Evolutionary conservation across 1,284 basidiomycete genomes (phyloP).

Genomic region (Ustilago shanxiensis): DNA sequence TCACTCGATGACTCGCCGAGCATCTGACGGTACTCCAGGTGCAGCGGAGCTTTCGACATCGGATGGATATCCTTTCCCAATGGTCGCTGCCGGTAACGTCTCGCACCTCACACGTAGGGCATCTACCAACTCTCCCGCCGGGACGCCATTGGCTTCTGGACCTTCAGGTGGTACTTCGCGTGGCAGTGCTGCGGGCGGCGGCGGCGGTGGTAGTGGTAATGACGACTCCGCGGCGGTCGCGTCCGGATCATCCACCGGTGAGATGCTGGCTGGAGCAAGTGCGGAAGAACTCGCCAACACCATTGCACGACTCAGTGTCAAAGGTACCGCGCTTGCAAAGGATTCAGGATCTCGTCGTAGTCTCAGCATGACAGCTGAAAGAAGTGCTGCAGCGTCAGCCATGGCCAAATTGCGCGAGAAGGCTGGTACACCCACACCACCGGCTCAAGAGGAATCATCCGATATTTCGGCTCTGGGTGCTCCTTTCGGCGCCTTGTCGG

Average conservation of each 20-base stretch:
- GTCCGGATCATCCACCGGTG: neutral
- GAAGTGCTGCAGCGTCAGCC: conserved; percentile 41
- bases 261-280: conserved; percentile 24
- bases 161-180: conserved; percentile 3
- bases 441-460: conserved; percentile 5
- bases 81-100: conserved; percentile 25
- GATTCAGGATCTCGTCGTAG: conserved; percentile 25
- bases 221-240: neutral
- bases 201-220: neutral
- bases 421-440: conserved; percentile 19
- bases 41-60: conserved; percentile 12
- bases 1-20: conserved; percentile 11
- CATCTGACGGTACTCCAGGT: conserved; percentile 42
- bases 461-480: conserved; percentile 10
- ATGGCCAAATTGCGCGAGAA: conserved; percentile 44
- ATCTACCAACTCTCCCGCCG: conserved; percentile 49
- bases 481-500: conserved; percentile 3
- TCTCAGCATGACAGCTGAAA: conserved; percentile 39
- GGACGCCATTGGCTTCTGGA: conserved; percentile 35
- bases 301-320: conserved; percentile 58
- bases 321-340: conserved; percentile 45
- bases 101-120: conserved; percentile 44
- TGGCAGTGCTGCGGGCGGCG: too few species aligned
- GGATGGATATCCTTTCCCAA: conserved; percentile 60
- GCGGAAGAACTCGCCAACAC: conserved; percentile 56